Percentiles rank a stretch among this genome's conserved stretches.
phyloP scores from a whole-genome alignment of 2,329 filamentous ascomycete species.

The Colletotrichum sp. region DNA sequence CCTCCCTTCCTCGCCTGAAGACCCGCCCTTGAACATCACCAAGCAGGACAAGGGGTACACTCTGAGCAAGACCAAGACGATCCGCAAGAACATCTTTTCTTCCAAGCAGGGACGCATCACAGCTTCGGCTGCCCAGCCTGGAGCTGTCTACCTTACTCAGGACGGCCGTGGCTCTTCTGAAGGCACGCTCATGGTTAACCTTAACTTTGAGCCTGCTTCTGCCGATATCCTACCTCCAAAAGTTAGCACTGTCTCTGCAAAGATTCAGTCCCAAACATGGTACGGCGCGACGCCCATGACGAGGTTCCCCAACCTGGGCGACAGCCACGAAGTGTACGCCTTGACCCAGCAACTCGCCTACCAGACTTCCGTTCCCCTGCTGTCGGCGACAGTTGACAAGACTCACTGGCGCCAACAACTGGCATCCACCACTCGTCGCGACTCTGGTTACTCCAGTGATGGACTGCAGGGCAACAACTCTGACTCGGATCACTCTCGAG shows the following conservation, averaged over 20 bases:
- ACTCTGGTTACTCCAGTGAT: slow-evolving; percentile 60
- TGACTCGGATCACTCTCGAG: slow-evolving; percentile 34
- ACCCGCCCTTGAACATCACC: slow-evolving; percentile 56
- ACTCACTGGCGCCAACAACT: slow-evolving; percentile 46
- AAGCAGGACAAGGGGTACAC: slow-evolving; percentile 53
- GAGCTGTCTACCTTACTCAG: slow-evolving; percentile 53
- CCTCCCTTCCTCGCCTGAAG: slow-evolving; percentile 54
- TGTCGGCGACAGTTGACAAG: slow-evolving; percentile 36
- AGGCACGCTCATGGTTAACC: slow-evolving; percentile 47
- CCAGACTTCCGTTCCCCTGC: slow-evolving; percentile 47
- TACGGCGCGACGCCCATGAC: slow-evolving; percentile 52
- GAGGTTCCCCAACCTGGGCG: slow-evolving; percentile 55
- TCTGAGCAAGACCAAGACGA: slow-evolving; percentile 54
- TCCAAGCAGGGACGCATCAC: slow-evolving; percentile 56
- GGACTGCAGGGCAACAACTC: slow-evolving; percentile 36
- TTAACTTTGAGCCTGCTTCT: slow-evolving; percentile 52
- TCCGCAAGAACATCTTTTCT: slow-evolving; percentile 58
- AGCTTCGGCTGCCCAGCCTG: slow-evolving; percentile 49
- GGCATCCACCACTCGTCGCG: slow-evolving; percentile 42
- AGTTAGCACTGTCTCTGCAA: slow-evolving; percentile 53
- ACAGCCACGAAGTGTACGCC: slow-evolving; percentile 41
- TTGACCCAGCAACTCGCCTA: slow-evolving; percentile 45
- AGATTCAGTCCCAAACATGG: slow-evolving; percentile 57
- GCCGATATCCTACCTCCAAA: slow-evolving; percentile 50
- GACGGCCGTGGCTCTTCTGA: slow-evolving; percentile 49